Evolutionary conservation across 768 basidiomycete species (phyloP), one percentile per base, ranked within the genome.

Genomic region (Stropharia rugosoannulata): DNA sequence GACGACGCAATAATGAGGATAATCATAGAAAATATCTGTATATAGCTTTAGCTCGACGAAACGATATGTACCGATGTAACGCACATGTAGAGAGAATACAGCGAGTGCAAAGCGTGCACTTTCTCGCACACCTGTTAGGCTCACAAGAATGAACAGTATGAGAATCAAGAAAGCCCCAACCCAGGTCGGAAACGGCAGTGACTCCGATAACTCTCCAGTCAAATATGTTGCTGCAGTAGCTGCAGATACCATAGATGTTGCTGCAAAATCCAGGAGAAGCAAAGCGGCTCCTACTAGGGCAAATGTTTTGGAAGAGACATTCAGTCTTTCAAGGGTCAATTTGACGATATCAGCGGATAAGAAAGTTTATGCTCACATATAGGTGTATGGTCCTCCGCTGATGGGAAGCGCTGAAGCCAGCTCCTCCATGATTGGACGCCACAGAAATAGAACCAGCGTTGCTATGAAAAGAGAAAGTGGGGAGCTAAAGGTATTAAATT

Each of bases 371-470:
- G 64, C 80, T 58, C 59, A 86, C 84, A 87, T 70, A 63, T 87
- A 88, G 0, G 82, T 82, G 63, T 89, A 90, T 3, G 86, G 87
- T 8, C 85, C 87, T 1, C 89, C 89, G 52, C 77, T 82, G 9
- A 89, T 77, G 0, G 87, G 85, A 1, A 90, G 68, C 3, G 88
- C 86, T 4, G 84, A 83, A 0, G 79, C 87, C 10, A 92, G 68
- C 63, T 90, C 89, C 59, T 82, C 78, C 81, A 92, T 84, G 43
- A 91, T 78, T 2, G 89, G 89, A 9, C 86, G 80, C 85, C 87
- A 91, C 18, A 90, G 64, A 61, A 85, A 86, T 2, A 89, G 64
- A 1, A 86, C 75, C 27, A 84, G 66, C 0, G 83, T 82, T 0
- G 89, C 85, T 22, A 85, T 62, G 35, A 86, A 77, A 54, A 91